Base-by-base conservation (phyloP, 2,329 filamentous ascomycete genomes). In the Ceratocystis ficicola region DNA sequence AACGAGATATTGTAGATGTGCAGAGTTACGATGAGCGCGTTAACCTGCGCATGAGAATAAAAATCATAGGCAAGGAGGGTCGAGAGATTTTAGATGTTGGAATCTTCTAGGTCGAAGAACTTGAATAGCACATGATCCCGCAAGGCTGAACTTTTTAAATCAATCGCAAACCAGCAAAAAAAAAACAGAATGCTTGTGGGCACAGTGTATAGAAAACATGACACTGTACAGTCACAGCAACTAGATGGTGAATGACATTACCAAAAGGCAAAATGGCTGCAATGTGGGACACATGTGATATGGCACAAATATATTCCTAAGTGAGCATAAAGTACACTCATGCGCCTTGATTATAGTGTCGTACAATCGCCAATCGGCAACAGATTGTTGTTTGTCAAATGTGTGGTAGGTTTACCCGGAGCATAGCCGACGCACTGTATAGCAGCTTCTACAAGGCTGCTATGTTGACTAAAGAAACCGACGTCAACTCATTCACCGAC, bases 371-470 rank as follows among this genome's bases (percentile, higher is more conserved):
- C 10, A 52, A 52, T 25, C 22, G 6, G 3, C 3, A 20, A 1
- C 3, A 20, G 48, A 12, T 15, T 52, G 48, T 22, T n/a, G 46
- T 4, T 15, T 5, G 2, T 6, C 15, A 10, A 17, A n/a, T 25
- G 28, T 4, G 1, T 3, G 0, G 3, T 28, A 17, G 0, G 5
- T 46, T 62, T 48, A 62, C 44, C 60, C 66, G 59, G 64, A 55
- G 1, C 44, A 59, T 60, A 62, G 44, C 46, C 66, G 66, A 44
- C 44, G 25, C 50, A 55, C 63, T 64, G 63, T 55, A 20, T 12
- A 28, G 25, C 17, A 44, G 28, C 20, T 62, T 36, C 17, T 6
- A 36, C 66, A 63, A 67, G 66, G 66, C 66, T 67, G 63, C 2
- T 22, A 10, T 4, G 22, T 12, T 15, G 25, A 8, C 44, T 57